A percentile compares a stretch with the other conserved stretches of the same genome.
Conservation (phyloP, 495 filamentous ascomycete species). For the Aspergillus affinis region DNA sequence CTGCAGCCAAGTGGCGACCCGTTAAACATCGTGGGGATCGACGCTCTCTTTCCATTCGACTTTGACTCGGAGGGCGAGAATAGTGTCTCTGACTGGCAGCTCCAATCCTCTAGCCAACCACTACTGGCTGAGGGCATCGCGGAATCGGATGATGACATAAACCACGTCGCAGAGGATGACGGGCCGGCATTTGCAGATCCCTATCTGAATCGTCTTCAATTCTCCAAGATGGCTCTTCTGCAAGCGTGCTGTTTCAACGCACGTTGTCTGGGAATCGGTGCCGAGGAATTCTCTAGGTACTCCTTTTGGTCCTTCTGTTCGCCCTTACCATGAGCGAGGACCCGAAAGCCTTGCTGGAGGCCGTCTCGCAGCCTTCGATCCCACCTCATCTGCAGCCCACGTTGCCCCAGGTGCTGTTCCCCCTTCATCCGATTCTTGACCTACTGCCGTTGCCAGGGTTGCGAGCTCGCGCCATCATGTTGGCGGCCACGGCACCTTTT, state of each 20-base stretch:
- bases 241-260: constrained; percentile 39
- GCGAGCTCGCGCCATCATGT: constrained; percentile 37
- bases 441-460: constrained; percentile 43
- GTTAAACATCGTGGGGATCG: no score
- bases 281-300: constrained; percentile 25
- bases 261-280: constrained; percentile 28
- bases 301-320: constrained; percentile 27
- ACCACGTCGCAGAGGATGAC: no score
- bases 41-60: no score
- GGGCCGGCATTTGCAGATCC: constrained; percentile 4
- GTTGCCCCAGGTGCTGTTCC: constrained; percentile 44
- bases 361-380: constrained; percentile 22
- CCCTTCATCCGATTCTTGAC: constrained; percentile 45
- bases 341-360: constrained; percentile 23
- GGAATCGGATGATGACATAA: constrained; percentile 8
- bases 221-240: constrained; percentile 9
- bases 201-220: constrained; percentile 6
- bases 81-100: not conserved
- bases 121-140: constrained; percentile 8
- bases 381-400: constrained; percentile 44
- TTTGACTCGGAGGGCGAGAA: not conserved
- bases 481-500: constrained; percentile 31
- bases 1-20: no score
- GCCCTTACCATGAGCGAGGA: constrained; percentile 33
- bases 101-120: not conserved